Evolutionary conservation across 225 moss, liverwort and hornwort species (phyloP), one percentile per base, ranked within the genome.

Genomic region (Rhytidiadelphus loreus): DNA sequence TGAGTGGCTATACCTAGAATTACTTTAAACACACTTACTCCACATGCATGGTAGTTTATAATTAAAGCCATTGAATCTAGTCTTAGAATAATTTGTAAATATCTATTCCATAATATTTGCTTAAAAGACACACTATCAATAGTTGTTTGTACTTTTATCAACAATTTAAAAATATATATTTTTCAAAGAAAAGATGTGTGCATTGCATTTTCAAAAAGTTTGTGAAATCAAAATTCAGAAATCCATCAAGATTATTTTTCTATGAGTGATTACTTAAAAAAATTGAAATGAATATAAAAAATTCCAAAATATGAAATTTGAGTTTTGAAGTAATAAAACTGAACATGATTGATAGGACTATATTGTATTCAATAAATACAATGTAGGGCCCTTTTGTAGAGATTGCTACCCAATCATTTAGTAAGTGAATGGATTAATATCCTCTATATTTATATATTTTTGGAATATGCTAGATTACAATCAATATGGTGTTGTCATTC

Each of bases 31-130:
- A 50, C 48, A 20, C 1, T 75, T 75, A 5, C 1, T 7, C 7
- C 2, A 12, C 0, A 18, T 12, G 0, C 1, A 32, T 50, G 0
- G 1, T 32, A 32, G 4, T 8, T 33, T 33, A 8, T 32, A 50
- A 17, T 33, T 21, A 5, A 28, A 44, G 0, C 2, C 7, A 75
- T 50, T 22, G 8, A 22, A 22, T 32, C 52, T 21, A 21, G 13
- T 75, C 21, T 33, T 21, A 22, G 5, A 33, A 20, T 33, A 22
- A 52, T 22, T 35, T 33, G 14, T 9, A 23, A 75, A 22, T 23
- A 22, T 35, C 0, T 52, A 22, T 22, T 52, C 6, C 2, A 19
- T 52, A 8, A 35, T 35, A 76, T 52, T 76, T 35, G 3, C 0
- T 22, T 22, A 13, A 7, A 33, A 33, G 5, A 8, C 3, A 52